A percentile compares a stretch with the other conserved stretches of the same genome.
These are phyloP conservation scores for Phymatotrichopsis omnivora DNA, from an alignment of 2,329 filamentous ascomycete genomes.

Conservation along the genomic window DNA sequence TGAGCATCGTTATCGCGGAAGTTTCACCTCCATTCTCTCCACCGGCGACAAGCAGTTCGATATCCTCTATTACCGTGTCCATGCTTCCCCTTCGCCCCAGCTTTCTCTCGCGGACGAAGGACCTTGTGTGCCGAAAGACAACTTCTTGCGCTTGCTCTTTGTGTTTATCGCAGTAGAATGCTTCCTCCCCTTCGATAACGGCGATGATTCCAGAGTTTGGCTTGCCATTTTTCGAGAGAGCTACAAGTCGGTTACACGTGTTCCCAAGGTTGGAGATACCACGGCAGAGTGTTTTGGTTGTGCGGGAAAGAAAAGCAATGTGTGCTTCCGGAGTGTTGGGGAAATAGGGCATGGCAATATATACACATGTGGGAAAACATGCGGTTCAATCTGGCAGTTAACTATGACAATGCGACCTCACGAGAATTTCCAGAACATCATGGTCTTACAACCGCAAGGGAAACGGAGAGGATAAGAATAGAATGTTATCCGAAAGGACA, in stretches of 20 bases:
- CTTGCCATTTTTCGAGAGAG: conserved; percentile 43
- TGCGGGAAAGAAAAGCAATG: conserved; percentile 57
- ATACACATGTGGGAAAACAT: no score
- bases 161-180: conserved; percentile 52
- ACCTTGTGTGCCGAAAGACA: conserved; percentile 35
- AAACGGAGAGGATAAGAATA: no score
- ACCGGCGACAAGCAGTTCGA: conserved; percentile 38
- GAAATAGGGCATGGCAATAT: conserved; percentile 50
- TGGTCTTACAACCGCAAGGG: no score
- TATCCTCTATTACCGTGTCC: conserved; percentile 74
- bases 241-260: conserved; percentile 61
- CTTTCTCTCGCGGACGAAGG: conserved; percentile 42
- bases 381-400: no score
- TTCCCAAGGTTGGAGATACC: conserved; percentile 71
- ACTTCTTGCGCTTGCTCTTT: conserved; percentile 65
- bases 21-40: conserved; percentile 25
- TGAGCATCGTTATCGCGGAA: conserved; percentile 32
- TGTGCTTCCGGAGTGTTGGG: conserved; percentile 60
- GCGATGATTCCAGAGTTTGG: conserved; percentile 32
- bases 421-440: no score
- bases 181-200: conserved; percentile 31
- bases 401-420: no score
- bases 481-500: no score
- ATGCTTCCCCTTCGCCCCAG: conserved; percentile 63
- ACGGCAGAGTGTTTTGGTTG: conserved; percentile 73